Evolutionary conservation across 1,284 basidiomycete genomes (phyloP).

Genomic region (Sporisorium exsertum): DNA sequence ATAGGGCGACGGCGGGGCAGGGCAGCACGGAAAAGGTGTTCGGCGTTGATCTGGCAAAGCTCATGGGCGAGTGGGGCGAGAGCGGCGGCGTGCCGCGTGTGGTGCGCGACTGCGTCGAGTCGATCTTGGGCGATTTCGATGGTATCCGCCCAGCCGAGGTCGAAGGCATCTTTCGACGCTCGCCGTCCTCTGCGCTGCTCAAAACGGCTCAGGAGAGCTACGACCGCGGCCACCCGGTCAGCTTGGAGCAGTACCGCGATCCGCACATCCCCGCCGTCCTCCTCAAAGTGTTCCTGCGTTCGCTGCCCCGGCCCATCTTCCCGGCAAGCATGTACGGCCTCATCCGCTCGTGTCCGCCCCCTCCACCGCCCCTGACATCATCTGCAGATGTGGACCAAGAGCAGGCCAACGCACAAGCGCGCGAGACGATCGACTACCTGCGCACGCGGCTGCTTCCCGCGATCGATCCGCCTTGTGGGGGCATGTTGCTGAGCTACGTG

Average conservation of each 20-base stretch:
- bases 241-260: slow-evolving; percentile 79
- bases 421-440: slow-evolving; percentile 71
- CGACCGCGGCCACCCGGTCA: slow-evolving; percentile 83
- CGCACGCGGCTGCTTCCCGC: slow-evolving; percentile 72
- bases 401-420: slow-evolving; percentile 62
- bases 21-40: slow-evolving; percentile 76
- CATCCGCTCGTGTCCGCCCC: slow-evolving; percentile 77
- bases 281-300: slow-evolving; percentile 83
- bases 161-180: slow-evolving; percentile 83
- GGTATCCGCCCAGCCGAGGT: slow-evolving; percentile 75
- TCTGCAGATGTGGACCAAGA: neutral
- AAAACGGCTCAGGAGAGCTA: slow-evolving; percentile 82
- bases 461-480: slow-evolving; percentile 76
- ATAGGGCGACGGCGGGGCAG: slow-evolving; percentile 69
- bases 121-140: slow-evolving; percentile 70
- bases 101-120: slow-evolving; percentile 80
- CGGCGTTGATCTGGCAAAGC: slow-evolving; percentile 80
- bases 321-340: slow-evolving; percentile 77
- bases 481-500: slow-evolving; percentile 79
- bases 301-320: slow-evolving; percentile 81
- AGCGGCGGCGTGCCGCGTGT: slow-evolving; percentile 82
- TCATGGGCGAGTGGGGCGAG: slow-evolving; percentile 83
- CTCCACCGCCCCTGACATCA: slow-evolving; percentile 62
- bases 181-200: slow-evolving; percentile 78
- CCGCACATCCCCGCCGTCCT: slow-evolving; percentile 84